These are phyloP conservation scores for Colletotrichum spaethianum DNA, from an alignment of 2,329 filamentous ascomycete genomes.

Conservation along the genomic window DNA sequence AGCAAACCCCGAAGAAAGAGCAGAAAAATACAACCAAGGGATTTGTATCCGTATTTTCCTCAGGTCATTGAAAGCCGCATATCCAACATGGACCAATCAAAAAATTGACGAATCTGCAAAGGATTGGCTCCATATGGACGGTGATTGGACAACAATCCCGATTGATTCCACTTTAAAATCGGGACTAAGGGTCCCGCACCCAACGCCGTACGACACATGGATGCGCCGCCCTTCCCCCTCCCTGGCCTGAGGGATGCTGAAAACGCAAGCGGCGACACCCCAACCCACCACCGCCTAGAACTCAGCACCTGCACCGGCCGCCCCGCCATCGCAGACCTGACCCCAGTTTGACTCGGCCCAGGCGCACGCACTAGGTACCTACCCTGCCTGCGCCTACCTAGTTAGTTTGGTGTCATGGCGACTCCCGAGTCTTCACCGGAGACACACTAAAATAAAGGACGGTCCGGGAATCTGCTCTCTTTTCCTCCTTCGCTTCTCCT, in stretches of 20 bases:
- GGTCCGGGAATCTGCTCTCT: conserved; percentile 36
- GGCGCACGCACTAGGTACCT: conserved; percentile 3
- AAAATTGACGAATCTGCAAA: conserved; percentile 10
- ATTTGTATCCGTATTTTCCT: conserved; percentile 1
- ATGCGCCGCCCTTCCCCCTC: neutral
- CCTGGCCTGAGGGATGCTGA: neutral
- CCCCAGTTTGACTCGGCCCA: conserved; percentile 13
- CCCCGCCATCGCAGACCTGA: conserved; percentile 6
- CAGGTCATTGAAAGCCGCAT: neutral
- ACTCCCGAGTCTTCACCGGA: conserved; percentile 38
- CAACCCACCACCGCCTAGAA: neutral
- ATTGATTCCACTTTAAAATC: neutral
- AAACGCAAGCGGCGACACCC: conserved; percentile 4
- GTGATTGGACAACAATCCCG: conserved; percentile 14
- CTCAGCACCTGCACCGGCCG: neutral
- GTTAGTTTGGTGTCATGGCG: conserved; percentile 37
- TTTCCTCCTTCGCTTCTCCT: conserved; percentile 28
- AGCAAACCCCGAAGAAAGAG: conserved; percentile 3
- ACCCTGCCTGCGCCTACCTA: conserved; percentile 17
- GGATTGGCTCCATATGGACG: conserved; percentile 6
- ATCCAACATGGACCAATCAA: conserved; percentile 19
- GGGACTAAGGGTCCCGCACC: conserved; percentile 4
- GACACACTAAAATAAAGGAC: conserved; percentile 39
- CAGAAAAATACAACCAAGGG: neutral
- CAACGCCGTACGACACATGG: conserved; percentile 6